These are phyloP conservation scores for Scutellaria baicalensis DNA, from an alignment of 257 asterid genomes.

Conservation along the genomic window DNA sequence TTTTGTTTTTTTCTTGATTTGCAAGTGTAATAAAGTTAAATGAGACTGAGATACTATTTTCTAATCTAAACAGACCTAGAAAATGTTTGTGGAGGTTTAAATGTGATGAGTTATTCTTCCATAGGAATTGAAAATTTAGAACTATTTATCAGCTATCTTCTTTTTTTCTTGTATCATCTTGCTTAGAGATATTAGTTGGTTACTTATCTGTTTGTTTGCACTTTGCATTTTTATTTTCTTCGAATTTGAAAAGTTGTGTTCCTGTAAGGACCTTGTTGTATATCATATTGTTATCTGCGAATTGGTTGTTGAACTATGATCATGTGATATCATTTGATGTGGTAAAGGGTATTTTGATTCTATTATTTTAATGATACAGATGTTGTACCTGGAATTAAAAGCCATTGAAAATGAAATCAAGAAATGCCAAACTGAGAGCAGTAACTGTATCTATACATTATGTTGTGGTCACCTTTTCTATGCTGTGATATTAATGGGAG, in stretches of 20 bases:
- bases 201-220: not conserved
- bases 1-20: not conserved
- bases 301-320: conserved; percentile 2
- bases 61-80: not conserved
- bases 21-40: not conserved
- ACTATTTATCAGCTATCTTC: not conserved
- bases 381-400: not conserved
- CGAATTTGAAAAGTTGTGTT: not conserved
- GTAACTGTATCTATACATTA: not conserved
- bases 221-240: not conserved
- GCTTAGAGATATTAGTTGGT: not conserved
- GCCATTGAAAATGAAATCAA: not conserved
- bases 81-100: not conserved
- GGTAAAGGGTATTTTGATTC: not conserved
- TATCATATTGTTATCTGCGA: not conserved
- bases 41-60: not conserved
- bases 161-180: not conserved
- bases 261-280: not conserved
- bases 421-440: not conserved
- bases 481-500: not conserved
- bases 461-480: not conserved
- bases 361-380: not conserved
- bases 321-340: not conserved
- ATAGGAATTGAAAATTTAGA: not conserved
- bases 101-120: not conserved